Conservation (phyloP, 2,329 filamentous ascomycete species). For the Aotearoamyces nothofagi region DNA sequence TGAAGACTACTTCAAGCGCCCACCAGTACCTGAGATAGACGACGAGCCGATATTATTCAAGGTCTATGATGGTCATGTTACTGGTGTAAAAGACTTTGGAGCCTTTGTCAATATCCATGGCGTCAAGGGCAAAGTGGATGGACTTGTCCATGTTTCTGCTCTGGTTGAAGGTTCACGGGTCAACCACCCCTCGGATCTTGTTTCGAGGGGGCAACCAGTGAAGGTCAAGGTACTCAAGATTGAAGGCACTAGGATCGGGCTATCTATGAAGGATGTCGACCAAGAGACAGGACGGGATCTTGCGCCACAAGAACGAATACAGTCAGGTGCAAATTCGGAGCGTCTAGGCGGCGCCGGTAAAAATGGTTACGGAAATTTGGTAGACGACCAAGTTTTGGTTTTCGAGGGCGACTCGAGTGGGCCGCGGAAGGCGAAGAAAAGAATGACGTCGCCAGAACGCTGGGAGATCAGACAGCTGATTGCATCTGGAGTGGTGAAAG, state of each 20-base stretch:
- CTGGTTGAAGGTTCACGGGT: conserved; percentile 75
- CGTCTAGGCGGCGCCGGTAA: conserved; percentile 48
- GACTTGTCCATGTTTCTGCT: conserved; percentile 84
- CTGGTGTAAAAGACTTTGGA: conserved; percentile 88
- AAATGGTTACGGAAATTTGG: conserved; percentile 38
- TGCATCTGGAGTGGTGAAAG: conserved; percentile 83
- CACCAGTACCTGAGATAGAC: conserved; percentile 62
- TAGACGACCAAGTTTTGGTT: conserved; percentile 36
- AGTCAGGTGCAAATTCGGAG: conserved; percentile 83
- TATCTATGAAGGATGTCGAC: conserved; percentile 97
- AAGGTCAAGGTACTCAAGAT: conserved; percentile 89
- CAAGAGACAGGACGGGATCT: conserved; percentile 77
- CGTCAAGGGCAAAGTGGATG: conserved; percentile 78
- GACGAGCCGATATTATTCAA: conserved; percentile 72
- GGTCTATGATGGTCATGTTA: conserved; percentile 79
- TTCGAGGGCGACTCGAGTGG: conserved; percentile 42
- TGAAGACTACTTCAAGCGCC: conserved; percentile 47
- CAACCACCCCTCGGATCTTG: conserved; percentile 79
- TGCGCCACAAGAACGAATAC: conserved; percentile 60
- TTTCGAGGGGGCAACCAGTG: conserved; percentile 66
- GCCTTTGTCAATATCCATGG: conserved; percentile 87
- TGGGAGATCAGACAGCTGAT: conserved; percentile 98
- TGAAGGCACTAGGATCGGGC: conserved; percentile 63
- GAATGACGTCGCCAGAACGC: conserved; percentile 89
- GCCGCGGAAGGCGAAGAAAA: conserved; percentile 57